Percentiles rank a stretch among this genome's conserved stretches.
Conservation (phyloP, 2,329 filamentous ascomycete genomes). For the Monascus ruber region DNA sequence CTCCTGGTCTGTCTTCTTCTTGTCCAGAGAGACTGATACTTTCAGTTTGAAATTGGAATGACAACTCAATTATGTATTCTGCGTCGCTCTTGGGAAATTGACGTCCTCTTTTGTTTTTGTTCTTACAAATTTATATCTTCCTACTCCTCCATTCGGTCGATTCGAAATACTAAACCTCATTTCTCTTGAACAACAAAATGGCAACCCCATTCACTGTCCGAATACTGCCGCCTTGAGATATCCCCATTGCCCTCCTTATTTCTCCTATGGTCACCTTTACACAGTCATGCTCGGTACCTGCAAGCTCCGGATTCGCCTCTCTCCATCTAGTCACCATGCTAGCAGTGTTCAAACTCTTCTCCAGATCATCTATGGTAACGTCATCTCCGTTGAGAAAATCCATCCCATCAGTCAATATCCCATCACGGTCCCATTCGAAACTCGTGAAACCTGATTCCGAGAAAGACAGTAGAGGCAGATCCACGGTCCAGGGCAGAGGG, state of each 20-base stretch:
- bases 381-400: conserved; percentile 16
- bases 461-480: conserved; percentile 25
- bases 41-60: too few relatives aligned
- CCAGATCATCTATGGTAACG: conserved; percentile 10
- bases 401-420: conserved; percentile 16
- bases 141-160: too few relatives aligned
- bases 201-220: too few relatives aligned
- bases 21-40: too few relatives aligned
- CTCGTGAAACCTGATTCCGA: conserved; percentile 28
- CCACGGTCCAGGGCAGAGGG: conserved; percentile 39
- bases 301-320: conserved; percentile 24
- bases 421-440: conserved; percentile 30
- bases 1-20: too few relatives aligned
- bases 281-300: conserved; percentile 25
- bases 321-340: conserved; percentile 34
- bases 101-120: too few relatives aligned
- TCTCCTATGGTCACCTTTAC: conserved; percentile 1
- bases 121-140: too few relatives aligned
- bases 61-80: too few relatives aligned
- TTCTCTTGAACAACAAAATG: too few relatives aligned
- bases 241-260: conserved; percentile 2
- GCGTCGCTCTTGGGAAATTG: too few relatives aligned
- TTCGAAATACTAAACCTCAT: too few relatives aligned
- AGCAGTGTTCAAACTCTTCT: conserved; percentile 19
- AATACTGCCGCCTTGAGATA: too few relatives aligned